Base-by-base conservation (phyloP, 768 basidiomycete species). In the Lactifluus pinguis region DNA sequence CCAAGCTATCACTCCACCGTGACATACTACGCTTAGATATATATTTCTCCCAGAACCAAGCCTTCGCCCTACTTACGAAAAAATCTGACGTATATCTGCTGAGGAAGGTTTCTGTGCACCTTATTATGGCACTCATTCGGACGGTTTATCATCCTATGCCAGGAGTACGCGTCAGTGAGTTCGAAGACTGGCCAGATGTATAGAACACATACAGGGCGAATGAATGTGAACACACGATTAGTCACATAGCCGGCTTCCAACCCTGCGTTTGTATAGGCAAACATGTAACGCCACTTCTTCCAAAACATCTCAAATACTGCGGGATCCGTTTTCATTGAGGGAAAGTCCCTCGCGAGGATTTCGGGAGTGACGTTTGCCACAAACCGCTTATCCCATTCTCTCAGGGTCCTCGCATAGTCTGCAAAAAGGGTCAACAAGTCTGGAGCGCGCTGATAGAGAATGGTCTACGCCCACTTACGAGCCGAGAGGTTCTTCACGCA, bases 401-500 rank as follows among this genome's bases (percentile, higher is more conserved):
- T 61, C 25, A 69, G 57, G 2, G 64, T 66, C 52, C 68, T 65
- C 13, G 67, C 64, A 51, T 69, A 66, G 39, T 69, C 63, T 68
- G 39, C 9, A 14, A n/a, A 17, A 38, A 41, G 7, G 4, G n/a
- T 41, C 36, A 11, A 21, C 53, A 34, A n/a, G 47, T 25, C 49
- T 52, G 57, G 49, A 57, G 38, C 29, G 15, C 30, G 21, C 34
- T 6, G 49, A 34, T n/a, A 15, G 5, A 30, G 32, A 38, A 17
- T 4, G 11, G 19, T n/a, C n/a, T n/a, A n/a, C n/a, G n/a, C 10
- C 29, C 11, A 44, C 85, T 73, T 68, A 87, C 85, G 88, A 45
- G 86, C 83, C 49, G 86, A 83, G 65, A 90, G 88, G 70, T 94
- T 95, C 69, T 89, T 87, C 39, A 95, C 87, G 32, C 81, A 80